Evolutionary conservation across 2,329 filamentous ascomycete species (phyloP), one percentile per base, ranked within the genome.

Genomic region (Didymella lethalis): DNA sequence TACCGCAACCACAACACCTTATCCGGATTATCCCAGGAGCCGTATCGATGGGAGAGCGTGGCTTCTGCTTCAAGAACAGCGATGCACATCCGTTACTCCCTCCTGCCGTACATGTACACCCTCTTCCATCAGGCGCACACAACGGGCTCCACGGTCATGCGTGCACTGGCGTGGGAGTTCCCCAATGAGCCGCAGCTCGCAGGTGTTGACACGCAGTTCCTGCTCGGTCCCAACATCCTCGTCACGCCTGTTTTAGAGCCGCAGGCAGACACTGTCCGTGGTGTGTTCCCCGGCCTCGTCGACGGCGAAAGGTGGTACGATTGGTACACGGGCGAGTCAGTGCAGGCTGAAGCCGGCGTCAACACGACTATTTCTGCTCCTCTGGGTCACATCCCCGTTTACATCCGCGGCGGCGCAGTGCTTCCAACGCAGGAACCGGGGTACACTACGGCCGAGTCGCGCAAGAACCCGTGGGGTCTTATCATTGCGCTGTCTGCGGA

Each of bases 61-160:
- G 83, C 84, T 2, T 83, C 86, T 4, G 88, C 90, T 0, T 82
- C 84, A n/a, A 85, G 84, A 62, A 79, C 76, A 0, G 90, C 89
- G 1, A 92, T 92, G 85, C 76, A 81, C 4, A 88, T 92, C 62
- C 86, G 90, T 25, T 93, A 92, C 72, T 78, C 84, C 16, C 79
- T 93, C 0, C 80, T 93, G 1, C 89, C 90, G 0, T 93, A 93
- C 76, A 83, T 92, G 62, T 93, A 93, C 78, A 92, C 90, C 0
- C 82, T 90, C 1, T 88, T 92, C 79, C 84, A 90, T 66, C 75
- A 82, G 11, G 88, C 90, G 0, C 86, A 90, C 74, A 83, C 82
- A 2, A 85, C 83, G 0, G 90, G 90, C 1, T 84, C 81, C 12
- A 91, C 90, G 0, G 88, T 91, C 40, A 88, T 93, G 86, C 84